Base-by-base conservation (phyloP, 768 basidiomycete species). In the Crepidotus variabilis region DNA sequence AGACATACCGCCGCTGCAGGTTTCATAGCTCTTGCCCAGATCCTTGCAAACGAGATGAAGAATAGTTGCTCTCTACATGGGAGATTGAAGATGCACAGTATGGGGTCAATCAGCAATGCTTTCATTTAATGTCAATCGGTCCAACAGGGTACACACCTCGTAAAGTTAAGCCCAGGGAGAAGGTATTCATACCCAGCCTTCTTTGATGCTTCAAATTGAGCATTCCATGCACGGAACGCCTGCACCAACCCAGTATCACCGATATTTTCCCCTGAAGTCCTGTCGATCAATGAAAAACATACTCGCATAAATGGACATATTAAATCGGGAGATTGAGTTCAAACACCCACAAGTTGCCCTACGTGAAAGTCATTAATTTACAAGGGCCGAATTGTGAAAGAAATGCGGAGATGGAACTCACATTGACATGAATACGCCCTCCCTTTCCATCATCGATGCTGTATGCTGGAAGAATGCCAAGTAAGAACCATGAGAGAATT, bases 201-300 rank as follows among this genome's bases (percentile, higher is more conserved):
- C 52, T 78, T 72, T 0, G 87, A 86, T n/a, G 74, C 71, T 49
- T 82, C 69, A 64, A 78, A 88, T 57, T 92, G 89, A 14, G 78
- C 78, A 68, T 91, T 86, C 97, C 97, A 99, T 16, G 97, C 97
- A 10, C 89, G 81, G 69, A 85, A 96, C 0, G 94, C 86, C 69
- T 93, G 92, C 46, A 94, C 85, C 18, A 94, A 72, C 10, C 91
- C 91, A 0, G 81, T 82, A 66, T 96, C 94, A 6, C 91, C 94
- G 55, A 94, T 92, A 66, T 94, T 94, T 71, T 96, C 94, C 6
- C 92, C 92, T 10, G 90, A 90, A 1, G 94, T 97, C 52, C 91
- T 92, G 28, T 28, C 28, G 28, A 57, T 34, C 54, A 53, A 56
- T 13, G 24, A 45, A 8, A 1, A 33, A 67, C 55, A 34, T 21